Evolutionary conservation across 768 basidiomycete species (phyloP).

Genomic region (Piloderma croceum): DNA sequence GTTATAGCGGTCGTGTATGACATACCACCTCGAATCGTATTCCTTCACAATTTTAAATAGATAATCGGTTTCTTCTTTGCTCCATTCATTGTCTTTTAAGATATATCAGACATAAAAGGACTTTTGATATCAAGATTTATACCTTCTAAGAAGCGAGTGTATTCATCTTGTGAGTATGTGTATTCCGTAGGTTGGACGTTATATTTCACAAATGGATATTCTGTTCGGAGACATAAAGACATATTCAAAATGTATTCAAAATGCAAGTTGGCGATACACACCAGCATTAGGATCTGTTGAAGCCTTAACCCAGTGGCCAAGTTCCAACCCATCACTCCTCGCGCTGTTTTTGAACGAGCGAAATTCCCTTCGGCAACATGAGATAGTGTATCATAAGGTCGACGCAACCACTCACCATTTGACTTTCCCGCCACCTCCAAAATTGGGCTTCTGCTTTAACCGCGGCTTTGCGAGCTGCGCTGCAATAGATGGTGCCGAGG

Average conservation of each 20-base stretch:
- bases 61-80: constrained; percentile 90
- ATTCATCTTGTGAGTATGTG: constrained; percentile 84
- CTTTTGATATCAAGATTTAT: constrained; percentile 6
- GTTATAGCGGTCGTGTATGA: constrained; percentile 87
- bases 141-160: constrained; percentile 75
- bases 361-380: constrained; percentile 55
- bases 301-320: constrained; percentile 81
- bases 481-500: constrained; percentile 80
- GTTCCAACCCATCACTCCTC: constrained; percentile 59
- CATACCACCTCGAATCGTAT: constrained; percentile 85
- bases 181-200: constrained; percentile 61
- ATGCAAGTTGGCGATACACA: constrained; percentile 24
- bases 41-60: constrained; percentile 74
- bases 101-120: background rate
- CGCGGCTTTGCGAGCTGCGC: constrained; percentile 76
- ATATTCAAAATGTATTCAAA: background rate
- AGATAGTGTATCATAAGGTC: background rate
- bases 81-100: constrained; percentile 71
- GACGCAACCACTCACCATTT: constrained; percentile 59
- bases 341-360: constrained; percentile 67
- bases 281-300: constrained; percentile 49
- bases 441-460: constrained; percentile 81
- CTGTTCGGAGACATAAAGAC: constrained; percentile 28
- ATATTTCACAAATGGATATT: constrained; percentile 81
- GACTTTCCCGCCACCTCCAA: constrained; percentile 53